Evolutionary conservation across 2,329 filamentous ascomycete genomes (phyloP).

Genomic region (Sclerotinia sclerotiorum): DNA sequence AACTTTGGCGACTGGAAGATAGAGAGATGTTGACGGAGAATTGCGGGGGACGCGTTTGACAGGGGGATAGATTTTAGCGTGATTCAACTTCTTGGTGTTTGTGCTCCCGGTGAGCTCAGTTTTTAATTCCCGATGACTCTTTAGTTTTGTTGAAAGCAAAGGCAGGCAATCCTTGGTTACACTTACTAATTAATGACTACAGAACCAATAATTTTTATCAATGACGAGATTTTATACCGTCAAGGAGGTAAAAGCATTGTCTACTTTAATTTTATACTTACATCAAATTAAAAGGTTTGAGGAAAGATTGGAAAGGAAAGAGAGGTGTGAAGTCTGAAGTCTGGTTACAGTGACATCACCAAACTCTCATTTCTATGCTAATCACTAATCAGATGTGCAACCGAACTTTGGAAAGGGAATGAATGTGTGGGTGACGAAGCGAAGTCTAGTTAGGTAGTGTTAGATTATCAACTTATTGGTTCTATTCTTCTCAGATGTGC

Average conservation of each 20-base stretch:
- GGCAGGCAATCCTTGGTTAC: neutral
- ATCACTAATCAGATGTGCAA: neutral
- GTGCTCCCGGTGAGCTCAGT: constrained; percentile 1
- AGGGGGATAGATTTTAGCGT: constrained; percentile 13
- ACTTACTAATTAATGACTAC: neutral
- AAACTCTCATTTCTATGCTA: neutral
- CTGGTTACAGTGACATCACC: neutral
- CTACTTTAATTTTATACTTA: neutral
- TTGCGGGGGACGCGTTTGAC: constrained; percentile 20
- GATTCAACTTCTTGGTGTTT: neutral
- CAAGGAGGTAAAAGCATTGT: neutral
- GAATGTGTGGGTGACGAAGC: neutral
- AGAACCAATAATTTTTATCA: too few species aligned
- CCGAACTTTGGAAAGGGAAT: neutral
- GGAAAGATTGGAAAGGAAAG: neutral
- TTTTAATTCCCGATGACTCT: neutral
- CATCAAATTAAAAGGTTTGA: neutral
- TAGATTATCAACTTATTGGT: neutral
- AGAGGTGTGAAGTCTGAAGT: neutral
- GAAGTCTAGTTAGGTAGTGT: neutral
- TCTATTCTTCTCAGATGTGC: neutral
- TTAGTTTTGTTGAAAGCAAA: neutral
- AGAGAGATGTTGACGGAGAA: constrained; percentile 16
- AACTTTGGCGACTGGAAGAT: neutral
- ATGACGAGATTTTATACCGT: neutral